These are phyloP conservation scores for Begonia loranthoides DNA, from an alignment of 306 rosid species.

Conservation along the genomic window DNA sequence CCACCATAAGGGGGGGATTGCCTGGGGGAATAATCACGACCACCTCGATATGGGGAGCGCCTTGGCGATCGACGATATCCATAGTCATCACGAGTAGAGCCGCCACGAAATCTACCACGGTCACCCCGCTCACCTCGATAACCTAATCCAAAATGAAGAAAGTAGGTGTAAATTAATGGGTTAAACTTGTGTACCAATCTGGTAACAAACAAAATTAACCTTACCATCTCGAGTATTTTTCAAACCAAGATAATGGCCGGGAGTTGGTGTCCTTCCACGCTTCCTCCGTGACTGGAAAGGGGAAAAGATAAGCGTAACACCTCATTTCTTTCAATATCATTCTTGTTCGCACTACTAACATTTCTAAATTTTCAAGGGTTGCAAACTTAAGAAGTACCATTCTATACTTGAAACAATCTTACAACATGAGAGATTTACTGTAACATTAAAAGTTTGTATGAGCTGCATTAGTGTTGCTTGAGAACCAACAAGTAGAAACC, in stretches of 20 bases:
- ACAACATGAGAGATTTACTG: too few species aligned
- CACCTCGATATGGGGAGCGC: constrained; percentile 74
- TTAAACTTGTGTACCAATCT: neutral
- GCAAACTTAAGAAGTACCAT: too few species aligned
- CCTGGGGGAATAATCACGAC: constrained; percentile 67
- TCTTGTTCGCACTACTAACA: neutral
- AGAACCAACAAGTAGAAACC: neutral
- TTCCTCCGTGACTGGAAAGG: constrained; percentile 92
- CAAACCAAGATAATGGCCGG: constrained; percentile 94
- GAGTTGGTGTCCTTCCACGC: constrained; percentile 91
- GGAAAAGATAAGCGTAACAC: constrained; percentile 8
- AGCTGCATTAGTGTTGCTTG: too few species aligned
- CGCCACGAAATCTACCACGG: constrained; percentile 58
- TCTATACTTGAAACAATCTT: too few species aligned
- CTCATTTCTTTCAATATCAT: constrained; percentile 11
- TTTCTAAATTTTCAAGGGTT: too few species aligned
- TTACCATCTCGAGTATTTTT: constrained; percentile 82
- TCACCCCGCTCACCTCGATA: constrained; percentile 47
- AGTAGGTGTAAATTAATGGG: constrained; percentile 2
- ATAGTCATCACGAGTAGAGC: constrained; percentile 54
- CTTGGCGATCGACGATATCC: constrained; percentile 72
- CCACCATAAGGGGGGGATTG: constrained; percentile 63
- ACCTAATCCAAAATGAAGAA: constrained; percentile 21
- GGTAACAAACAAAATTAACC: constrained; percentile 8
- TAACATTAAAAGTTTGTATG: too few species aligned